These are phyloP conservation scores for Euryodendron excelsum DNA, from an alignment of 148 eudicot species.

Conservation along the genomic window DNA sequence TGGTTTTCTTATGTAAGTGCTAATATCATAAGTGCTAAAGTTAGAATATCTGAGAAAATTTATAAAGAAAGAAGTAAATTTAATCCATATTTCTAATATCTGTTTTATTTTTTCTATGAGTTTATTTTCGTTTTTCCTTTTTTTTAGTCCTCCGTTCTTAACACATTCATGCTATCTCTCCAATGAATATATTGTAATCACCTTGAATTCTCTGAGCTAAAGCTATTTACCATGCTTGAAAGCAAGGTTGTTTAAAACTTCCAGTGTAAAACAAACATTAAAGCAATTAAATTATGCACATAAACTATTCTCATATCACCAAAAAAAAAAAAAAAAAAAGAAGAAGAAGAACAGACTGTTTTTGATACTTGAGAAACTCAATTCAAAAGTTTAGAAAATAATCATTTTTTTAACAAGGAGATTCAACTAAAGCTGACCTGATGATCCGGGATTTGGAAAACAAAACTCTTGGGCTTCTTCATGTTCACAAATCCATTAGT, in stretches of 20 bases:
- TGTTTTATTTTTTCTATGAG: background rate
- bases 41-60: too few relatives aligned
- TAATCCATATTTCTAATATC: background rate
- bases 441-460: constrained; percentile 97
- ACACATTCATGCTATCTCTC: background rate
- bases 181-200: background rate
- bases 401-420: too few relatives aligned
- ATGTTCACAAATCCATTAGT: constrained; percentile 59
- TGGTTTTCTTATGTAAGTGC: too few relatives aligned
- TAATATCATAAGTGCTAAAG: too few relatives aligned
- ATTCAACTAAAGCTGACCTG: constrained; percentile 55
- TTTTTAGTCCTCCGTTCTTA: background rate
- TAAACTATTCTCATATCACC: too few relatives aligned
- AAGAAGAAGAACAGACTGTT: too few relatives aligned
- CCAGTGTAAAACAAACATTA: background rate
- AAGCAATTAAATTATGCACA: too few relatives aligned
- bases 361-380: background rate
- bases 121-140: background rate
- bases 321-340: background rate
- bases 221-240: background rate
- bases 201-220: background rate
- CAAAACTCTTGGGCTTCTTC: constrained; percentile 83
- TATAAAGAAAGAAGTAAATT: background rate
- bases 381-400: background rate
- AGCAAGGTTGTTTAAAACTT: background rate